Evolutionary conservation across 345 rosid genomes (phyloP).

Genomic region (Lenwebbia sp.): DNA sequence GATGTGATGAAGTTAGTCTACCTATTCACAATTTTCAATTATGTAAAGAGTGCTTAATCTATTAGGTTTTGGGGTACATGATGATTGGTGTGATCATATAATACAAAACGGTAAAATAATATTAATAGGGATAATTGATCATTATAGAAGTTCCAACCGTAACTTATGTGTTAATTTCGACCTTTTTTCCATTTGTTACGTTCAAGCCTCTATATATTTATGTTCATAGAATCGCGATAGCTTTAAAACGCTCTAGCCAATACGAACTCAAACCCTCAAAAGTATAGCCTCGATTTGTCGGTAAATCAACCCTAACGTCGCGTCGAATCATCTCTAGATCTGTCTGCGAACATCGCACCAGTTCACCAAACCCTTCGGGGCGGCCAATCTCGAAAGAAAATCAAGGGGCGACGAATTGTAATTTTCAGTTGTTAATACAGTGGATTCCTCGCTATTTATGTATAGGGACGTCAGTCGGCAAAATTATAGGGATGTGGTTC

Average conservation of each 20-base stretch:
- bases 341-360: not conserved
- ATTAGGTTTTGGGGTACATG: not conserved
- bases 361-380: not conserved
- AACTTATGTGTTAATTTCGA: not conserved
- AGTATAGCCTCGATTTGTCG: not conserved
- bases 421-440: not conserved
- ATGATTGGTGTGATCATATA: not conserved
- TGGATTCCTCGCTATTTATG: not conserved
- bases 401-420: not conserved
- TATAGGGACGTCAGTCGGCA: not conserved
- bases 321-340: not conserved
- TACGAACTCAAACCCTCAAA: not conserved
- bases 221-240: too few relatives aligned
- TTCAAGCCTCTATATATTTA: not conserved
- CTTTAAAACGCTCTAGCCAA: not conserved
- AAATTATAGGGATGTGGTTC: not conserved
- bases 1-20: not conserved
- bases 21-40: not conserved
- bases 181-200: not conserved
- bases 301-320: not conserved
- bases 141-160: not conserved
- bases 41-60: not conserved
- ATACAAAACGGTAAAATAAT: not conserved
- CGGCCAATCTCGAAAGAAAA: not conserved
- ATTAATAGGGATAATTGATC: not conserved